Evolutionary conservation across 106 monocot genomes (phyloP), one percentile per base, ranked within the genome.

Genomic region (Alisma plantagoaquatica): DNA sequence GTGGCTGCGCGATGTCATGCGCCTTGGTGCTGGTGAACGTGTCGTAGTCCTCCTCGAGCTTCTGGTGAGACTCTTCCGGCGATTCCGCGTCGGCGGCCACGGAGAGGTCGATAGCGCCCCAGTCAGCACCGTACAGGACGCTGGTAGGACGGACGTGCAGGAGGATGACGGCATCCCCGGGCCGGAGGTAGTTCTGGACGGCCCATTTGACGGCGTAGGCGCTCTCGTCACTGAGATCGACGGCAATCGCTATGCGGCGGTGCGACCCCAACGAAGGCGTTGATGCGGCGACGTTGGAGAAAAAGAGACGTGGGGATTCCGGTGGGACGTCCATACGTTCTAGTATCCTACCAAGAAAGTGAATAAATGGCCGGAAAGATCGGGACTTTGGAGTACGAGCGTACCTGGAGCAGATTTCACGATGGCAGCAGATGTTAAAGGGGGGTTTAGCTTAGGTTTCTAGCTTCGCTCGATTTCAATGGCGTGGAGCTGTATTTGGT

Each of bases 121-220:
- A n/a, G n/a, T n/a, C n/a, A n/a, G n/a, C n/a, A 26, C 78, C 78
- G 49, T 78, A 79, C 17, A 84, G 78, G 16, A 79, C 73, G 18
- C 68, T 65, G 31, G 84, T 85, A 23, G 84, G 63, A 28, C 80
- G 69, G 15, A 86, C 86, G 56, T 86, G 86, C 50, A 86, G 79
- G 51, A 86, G 76, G 54, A 86, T 68, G 38, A 86, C 85, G 45
- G 80, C 80, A 57, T 86, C 86, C 27, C 86, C 86, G 27, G 86
- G 86, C 18, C 86, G 86, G 67, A 86, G 79, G 70, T 80, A 80
- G 70, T 86, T 73, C 70, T 77, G 80, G 15, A 86, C 76, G 20
- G 80, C 76, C 86, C 86, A 86, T 51, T 62, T n/a, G n/a, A n/a
- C n/a, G n/a, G n/a, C n/a, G n/a, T n/a, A n/a, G n/a, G n/a, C n/a